Evolutionary conservation across 1,139 yeast species (phyloP), one percentile per base, ranked within the genome.

Genomic region (Taphrina flavorubra): DNA sequence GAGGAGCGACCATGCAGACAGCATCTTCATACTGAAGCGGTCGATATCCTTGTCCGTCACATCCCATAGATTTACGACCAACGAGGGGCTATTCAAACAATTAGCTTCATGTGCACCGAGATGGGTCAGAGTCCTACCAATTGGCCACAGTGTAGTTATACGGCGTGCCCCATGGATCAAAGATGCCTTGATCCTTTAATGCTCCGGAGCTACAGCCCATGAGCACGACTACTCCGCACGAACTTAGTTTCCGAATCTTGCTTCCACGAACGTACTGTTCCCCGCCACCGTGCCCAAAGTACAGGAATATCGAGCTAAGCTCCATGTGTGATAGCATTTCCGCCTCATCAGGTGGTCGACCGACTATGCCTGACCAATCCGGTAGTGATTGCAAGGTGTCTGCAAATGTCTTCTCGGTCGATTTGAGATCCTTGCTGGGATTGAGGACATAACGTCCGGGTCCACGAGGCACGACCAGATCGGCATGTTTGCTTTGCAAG

Each of bases 11-110:
- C 74, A 72, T 16, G n/a, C 13, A 2, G 56, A 51, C 31, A 72
- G 69, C 71, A 73, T 53, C 25, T 53, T 59, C 16, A 67, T 61
- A 58, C 92, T 88, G 74, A 92, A 91, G 73, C 82, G 83, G 77
- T 94, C 98, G 68, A 92, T 90, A 76, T 94, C 99, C 74, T 90
- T 92, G 77, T 94, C 99, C 0, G 98, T 94, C 5, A 94, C 98
- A 78, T 92, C 97, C 99, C 99, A 94, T 72, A 94, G 79, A 75
- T 91, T 92, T 0, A 91, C 97, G 55, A 94, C 79, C 1, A 91
- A 83, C 86, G 89, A 83, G 0, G 96, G 95, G 60, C 61, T 58
- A 34, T 8, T 13, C 4, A 11, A 2, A 34, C 25, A 25, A 25
- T 25, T 25, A 25, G 31, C 31, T 2, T 25, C 31, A 25, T 25